Percentiles rank a stretch among this genome's conserved stretches.
These are phyloP conservation scores for Serendipita indica DNA, from an alignment of 768 basidiomycete genomes.

Conservation along the genomic window DNA sequence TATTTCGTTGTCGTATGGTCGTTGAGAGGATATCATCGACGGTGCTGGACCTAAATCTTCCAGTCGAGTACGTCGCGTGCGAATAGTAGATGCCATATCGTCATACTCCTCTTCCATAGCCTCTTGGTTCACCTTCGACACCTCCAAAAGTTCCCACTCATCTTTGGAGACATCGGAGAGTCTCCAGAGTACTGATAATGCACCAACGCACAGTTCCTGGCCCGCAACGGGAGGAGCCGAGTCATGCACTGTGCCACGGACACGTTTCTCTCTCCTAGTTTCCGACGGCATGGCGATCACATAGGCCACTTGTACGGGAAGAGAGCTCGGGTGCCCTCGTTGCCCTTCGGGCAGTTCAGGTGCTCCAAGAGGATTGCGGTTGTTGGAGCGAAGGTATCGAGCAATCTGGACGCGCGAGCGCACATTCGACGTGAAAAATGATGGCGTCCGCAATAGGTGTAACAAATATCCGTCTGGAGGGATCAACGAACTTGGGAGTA, in stretches of 20 bases:
- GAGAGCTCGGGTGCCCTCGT: background rate
- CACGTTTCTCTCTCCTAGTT: background rate
- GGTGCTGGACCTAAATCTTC: background rate
- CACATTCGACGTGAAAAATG: background rate
- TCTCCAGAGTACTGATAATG: background rate
- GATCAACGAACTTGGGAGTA: background rate
- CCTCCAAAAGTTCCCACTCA: background rate
- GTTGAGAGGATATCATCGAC: background rate
- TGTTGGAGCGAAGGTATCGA: background rate
- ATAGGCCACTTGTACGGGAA: background rate
- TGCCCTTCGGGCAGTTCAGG: background rate
- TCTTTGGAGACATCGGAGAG: background rate
- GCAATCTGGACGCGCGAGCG: background rate
- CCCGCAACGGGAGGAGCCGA: background rate
- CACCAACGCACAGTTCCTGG: background rate
- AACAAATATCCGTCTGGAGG: background rate
- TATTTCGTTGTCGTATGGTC: background rate
- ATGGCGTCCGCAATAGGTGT: background rate
- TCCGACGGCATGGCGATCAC: background rate
- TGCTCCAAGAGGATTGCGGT: background rate
- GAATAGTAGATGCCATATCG: background rate
- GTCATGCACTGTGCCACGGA: background rate
- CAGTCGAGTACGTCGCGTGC: background rate
- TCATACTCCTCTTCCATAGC: background rate
- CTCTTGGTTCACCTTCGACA: background rate